phyloP scores from a whole-genome alignment of 768 basidiomycete species.

The Crassisporium funariophilum region DNA sequence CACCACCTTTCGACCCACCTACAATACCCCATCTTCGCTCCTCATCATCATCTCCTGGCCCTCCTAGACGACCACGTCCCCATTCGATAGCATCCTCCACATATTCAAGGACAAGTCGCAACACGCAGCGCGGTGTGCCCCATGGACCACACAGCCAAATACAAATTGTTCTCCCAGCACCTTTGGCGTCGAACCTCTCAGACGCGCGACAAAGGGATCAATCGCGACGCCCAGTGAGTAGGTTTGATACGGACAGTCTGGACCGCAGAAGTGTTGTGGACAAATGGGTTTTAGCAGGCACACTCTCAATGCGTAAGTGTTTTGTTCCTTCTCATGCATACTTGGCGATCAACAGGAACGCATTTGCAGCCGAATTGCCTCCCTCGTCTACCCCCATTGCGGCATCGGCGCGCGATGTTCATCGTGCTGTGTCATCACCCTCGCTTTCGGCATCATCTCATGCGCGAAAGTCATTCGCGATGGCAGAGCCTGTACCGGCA shows the following conservation, averaged over 20 bases:
- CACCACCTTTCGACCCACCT: slow-evolving; percentile 14
- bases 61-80: slow-evolving; percentile 32
- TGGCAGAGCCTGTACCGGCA: slow-evolving; percentile 14
- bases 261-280: slow-evolving; percentile 29
- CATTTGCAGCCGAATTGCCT: too few relatives aligned
- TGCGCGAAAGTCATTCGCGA: too few relatives aligned
- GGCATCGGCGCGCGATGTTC: too few relatives aligned
- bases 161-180: slow-evolving; percentile 69
- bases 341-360: too few relatives aligned
- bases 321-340: neutral
- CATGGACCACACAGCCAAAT: slow-evolving; percentile 62
- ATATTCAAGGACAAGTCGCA: slow-evolving; percentile 33
- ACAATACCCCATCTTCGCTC: slow-evolving; percentile 14
- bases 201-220: slow-evolving; percentile 1
- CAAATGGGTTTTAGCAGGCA: slow-evolving; percentile 23
- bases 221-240: slow-evolving; percentile 1
- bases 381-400: too few relatives aligned
- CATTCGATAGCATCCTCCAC: slow-evolving; percentile 38
- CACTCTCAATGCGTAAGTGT: slow-evolving; percentile 8
- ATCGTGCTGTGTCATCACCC: too few relatives aligned
- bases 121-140: slow-evolving; percentile 56
- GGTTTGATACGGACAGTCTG: slow-evolving; percentile 2
- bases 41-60: slow-evolving; percentile 10
- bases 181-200: slow-evolving; percentile 45
- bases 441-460: too few relatives aligned